Evolutionary conservation across 2,329 filamentous ascomycete genomes (phyloP), one percentile per base, ranked within the genome.

Genomic region (Botrytis paeoniae): DNA sequence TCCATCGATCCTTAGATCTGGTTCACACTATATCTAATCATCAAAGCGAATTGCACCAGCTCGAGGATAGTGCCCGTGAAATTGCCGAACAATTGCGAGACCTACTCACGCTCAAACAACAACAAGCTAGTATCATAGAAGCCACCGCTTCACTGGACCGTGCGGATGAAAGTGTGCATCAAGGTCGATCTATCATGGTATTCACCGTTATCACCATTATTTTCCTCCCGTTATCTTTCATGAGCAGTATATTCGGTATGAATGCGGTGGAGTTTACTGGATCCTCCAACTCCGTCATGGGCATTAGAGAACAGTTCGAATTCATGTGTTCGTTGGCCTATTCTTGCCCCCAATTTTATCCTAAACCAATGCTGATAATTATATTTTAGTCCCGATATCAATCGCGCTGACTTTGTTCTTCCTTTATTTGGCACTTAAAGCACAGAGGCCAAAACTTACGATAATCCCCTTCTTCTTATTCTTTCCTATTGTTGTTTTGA

Each of bases 41-140:
- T 25, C 51, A 39, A 5, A 37, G 25, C 48, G 70, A 69, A 29
- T 41, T 72, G 10, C 22, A 69, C 1, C 51, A 72, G 20, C 70
- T 72, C 4, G 63, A 72, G 41, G 1, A 37, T 2, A 61, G 35
- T 39, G 43, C 63, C 20, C 54, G 63, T 14, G 70, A 69, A 4
- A 59, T 69, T 20, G 35, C 62, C 3, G 63, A 69, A 1, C 59
- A 76, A 72, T 48, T 78, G 18, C 70, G 75, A 20, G 82, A 84
- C 69, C 78, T 86, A 1, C 77, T 85, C 1, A 80, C 78, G 0
- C 76, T 86, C 29, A 86, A 86, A 71, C 84, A 85, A 45, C 84
- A 86, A 73, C 84, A 86, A 71, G 82, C 84, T 0, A 81, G 82
- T 54, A 81, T 85, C 0, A 78, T 85, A 51, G 82, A 86, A 73